Evolutionary conservation across 441 rosid genomes (phyloP).

Genomic region (Geranium incanum): DNA sequence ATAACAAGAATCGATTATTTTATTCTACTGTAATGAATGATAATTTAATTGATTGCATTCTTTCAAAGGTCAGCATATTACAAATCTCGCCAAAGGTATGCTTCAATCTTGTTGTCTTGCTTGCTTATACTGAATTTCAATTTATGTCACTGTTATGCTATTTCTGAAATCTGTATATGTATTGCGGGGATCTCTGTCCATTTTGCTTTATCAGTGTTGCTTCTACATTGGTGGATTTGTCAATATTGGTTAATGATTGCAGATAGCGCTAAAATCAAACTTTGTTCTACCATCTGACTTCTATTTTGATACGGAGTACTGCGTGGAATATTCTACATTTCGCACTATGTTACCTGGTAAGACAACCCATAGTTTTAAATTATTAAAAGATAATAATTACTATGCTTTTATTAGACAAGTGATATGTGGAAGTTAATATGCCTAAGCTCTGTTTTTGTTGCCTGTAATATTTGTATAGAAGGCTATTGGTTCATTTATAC

Average conservation of each 20-base stretch:
- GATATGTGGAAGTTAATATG: not conserved
- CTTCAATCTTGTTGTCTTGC: not conserved
- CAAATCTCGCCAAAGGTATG: slow-evolving; percentile 16
- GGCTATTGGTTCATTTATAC: slow-evolving; percentile 1
- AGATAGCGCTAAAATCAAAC: slow-evolving; percentile 17
- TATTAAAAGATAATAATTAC: not conserved
- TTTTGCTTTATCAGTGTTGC: slow-evolving; percentile 16
- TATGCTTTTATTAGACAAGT: not conserved
- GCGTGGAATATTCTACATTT: slow-evolving; percentile 48
- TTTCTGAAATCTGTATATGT: slow-evolving; percentile 15
- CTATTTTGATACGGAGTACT: slow-evolving; percentile 43
- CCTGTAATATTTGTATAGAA: not conserved
- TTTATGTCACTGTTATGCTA: not conserved
- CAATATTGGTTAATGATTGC: not conserved
- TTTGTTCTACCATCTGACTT: slow-evolving; percentile 23
- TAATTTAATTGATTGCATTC: slow-evolving; percentile 17
- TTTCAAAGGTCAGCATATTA: slow-evolving; percentile 17
- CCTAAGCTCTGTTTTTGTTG: not conserved
- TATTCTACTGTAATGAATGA: slow-evolving; percentile 22
- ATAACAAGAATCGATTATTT: slow-evolving; percentile 19
- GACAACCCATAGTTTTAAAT: not conserved
- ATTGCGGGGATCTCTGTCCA: slow-evolving; percentile 4
- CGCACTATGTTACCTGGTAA: slow-evolving; percentile 40
- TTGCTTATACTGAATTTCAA: not conserved
- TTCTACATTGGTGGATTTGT: not conserved